A percentile compares a stretch with the other conserved stretches of the same genome.
phyloP scores from a whole-genome alignment of 805 yeast genomes.

The Teunomyces gatunensis region DNA sequence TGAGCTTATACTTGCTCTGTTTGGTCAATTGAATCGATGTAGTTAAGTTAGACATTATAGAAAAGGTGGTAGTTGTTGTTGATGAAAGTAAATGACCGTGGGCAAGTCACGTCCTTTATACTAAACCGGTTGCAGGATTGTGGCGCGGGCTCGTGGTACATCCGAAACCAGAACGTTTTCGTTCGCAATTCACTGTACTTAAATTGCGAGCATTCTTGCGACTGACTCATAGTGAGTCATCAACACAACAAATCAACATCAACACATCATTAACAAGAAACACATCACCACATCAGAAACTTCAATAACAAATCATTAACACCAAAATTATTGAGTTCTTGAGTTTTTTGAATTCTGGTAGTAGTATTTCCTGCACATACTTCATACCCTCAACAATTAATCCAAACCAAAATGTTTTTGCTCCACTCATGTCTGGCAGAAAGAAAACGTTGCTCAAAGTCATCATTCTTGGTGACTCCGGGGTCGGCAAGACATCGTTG shows the following conservation, averaged over 20 bases:
- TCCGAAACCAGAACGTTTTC: background rate
- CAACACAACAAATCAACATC: too few species aligned
- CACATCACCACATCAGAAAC: too few species aligned
- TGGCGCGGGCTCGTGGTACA: too few species aligned
- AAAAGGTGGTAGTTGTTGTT: background rate
- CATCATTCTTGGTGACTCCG: slow-evolving; percentile 93
- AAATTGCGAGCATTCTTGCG: background rate
- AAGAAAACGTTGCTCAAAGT: slow-evolving; percentile 80
- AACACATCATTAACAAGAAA: too few species aligned
- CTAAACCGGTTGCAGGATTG: background rate
- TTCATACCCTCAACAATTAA: background rate
- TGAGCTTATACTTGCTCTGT: slow-evolving; percentile 41
- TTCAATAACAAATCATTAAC: too few species aligned
- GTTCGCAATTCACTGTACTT: background rate
- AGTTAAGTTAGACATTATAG: slow-evolving; percentile 34
- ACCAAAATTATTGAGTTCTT: too few species aligned
- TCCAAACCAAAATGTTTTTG: background rate
- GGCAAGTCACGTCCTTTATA: background rate
- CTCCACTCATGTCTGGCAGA: slow-evolving; percentile 49
- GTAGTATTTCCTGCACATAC: background rate
- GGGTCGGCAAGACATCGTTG: slow-evolving; percentile 94
- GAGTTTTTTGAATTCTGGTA: background rate
- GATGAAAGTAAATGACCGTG: too few species aligned
- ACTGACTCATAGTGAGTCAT: background rate
- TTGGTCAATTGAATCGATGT: slow-evolving; percentile 34